These are phyloP conservation scores for Mortierella alpina DNA, from an alignment of 192 early-diverging fungal species.

Conservation along the genomic window DNA sequence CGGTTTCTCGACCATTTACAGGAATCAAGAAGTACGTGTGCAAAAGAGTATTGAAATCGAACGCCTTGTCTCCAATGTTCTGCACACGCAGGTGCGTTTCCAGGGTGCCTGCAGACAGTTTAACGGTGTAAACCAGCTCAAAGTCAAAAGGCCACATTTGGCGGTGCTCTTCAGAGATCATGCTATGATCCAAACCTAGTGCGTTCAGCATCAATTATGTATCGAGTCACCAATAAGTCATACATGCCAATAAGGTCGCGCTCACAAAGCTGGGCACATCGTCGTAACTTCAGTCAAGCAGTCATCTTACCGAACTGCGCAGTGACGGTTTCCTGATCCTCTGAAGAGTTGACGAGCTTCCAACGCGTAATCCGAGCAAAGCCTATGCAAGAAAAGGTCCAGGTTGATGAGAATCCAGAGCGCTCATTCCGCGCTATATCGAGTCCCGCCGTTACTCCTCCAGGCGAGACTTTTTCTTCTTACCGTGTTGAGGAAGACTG, in stretches of 20 bases:
- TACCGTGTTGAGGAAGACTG: conserved; percentile 77
- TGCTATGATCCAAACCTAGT: conserved; percentile 64
- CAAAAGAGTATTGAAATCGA: conserved; percentile 89
- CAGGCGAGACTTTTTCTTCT: not conserved
- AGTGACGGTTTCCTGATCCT: conserved; percentile 17
- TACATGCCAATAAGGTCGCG: too few species aligned
- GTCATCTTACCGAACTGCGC: conserved; percentile 33
- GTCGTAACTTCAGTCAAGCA: too few species aligned
- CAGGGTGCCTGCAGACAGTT: conserved; percentile 76
- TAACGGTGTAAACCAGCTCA: conserved; percentile 82
- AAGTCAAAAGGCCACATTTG: conserved; percentile 81
- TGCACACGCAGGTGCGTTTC: conserved; percentile 78
- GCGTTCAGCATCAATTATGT: not conserved
- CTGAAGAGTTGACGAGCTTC: conserved; percentile 42
- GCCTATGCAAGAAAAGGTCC: not conserved
- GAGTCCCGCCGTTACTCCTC: not conserved
- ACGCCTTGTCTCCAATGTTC: conserved; percentile 77
- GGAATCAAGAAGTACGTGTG: conserved; percentile 90
- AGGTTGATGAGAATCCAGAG: not conserved
- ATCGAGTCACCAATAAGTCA: not conserved
- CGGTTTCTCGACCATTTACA: conserved; percentile 35
- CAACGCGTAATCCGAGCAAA: conserved; percentile 39
- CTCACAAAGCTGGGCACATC: not conserved
- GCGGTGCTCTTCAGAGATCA: conserved; percentile 65
- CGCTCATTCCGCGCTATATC: not conserved